These are phyloP conservation scores for Gentiana macrophylla DNA, from an alignment of 257 asterid genomes.

Conservation along the genomic window DNA sequence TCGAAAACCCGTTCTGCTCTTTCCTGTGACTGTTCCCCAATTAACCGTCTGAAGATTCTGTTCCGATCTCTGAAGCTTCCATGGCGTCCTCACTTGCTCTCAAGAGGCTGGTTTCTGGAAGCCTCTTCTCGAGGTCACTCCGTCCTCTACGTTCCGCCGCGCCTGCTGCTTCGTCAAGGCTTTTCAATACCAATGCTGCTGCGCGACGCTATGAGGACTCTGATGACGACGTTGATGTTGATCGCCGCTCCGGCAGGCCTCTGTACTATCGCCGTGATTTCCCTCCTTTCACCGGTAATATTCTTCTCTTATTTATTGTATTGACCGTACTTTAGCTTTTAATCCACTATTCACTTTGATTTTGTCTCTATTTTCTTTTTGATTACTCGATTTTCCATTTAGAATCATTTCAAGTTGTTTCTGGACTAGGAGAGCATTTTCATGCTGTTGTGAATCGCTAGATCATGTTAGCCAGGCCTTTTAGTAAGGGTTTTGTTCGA, in stretches of 20 bases:
- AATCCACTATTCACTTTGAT: no score
- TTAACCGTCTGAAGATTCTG: not conserved
- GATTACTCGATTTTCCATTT: no score
- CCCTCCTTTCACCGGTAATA: not conserved
- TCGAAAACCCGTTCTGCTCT: no score
- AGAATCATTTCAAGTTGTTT: no score
- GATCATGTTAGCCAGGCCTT: no score
- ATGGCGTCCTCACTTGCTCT: conserved; percentile 11
- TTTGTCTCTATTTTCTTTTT: no score
- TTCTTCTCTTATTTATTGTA: not conserved
- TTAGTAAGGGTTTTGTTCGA: no score
- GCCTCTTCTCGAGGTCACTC: not conserved
- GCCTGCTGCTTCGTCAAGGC: not conserved
- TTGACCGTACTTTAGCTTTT: no score
- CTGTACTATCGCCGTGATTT: not conserved
- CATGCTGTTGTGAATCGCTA: no score
- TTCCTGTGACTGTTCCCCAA: not conserved
- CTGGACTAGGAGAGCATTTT: no score
- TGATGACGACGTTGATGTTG: conserved; percentile 1
- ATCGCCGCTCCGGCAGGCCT: conserved; percentile 1
- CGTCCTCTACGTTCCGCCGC: conserved; percentile 2
- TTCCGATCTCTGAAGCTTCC: not conserved
- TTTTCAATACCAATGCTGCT: conserved; percentile 3
- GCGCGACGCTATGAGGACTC: not conserved
- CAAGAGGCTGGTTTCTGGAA: conserved; percentile 6